These are phyloP conservation scores for Colletotrichum cuscutae DNA, from an alignment of 2,329 filamentous ascomycete species.

Conservation along the genomic window DNA sequence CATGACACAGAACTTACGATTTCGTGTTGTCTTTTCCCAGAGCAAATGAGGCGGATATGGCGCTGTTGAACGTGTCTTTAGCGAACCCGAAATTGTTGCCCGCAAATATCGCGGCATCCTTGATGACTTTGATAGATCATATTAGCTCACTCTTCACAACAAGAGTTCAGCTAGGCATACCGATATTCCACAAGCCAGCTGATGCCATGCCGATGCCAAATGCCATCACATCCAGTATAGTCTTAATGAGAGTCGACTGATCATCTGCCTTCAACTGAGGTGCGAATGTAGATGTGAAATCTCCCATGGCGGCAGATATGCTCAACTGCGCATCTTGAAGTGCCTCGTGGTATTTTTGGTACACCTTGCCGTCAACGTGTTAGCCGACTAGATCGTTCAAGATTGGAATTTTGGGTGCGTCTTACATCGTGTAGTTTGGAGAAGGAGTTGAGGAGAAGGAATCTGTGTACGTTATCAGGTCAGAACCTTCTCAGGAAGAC, in stretches of 20 bases:
- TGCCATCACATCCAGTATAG: background rate
- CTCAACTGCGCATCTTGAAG: slow-evolving; percentile 20
- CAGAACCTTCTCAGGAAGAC: too few relatives aligned
- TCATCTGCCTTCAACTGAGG: background rate
- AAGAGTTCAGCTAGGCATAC: background rate
- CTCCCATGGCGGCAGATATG: background rate
- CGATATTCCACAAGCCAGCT: slow-evolving; percentile 12
- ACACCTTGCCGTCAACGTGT: background rate
- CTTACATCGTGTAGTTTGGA: slow-evolving; percentile 14
- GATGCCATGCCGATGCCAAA: slow-evolving; percentile 7
- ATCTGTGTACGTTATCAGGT: background rate
- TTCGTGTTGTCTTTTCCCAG: background rate
- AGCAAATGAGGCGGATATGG: background rate
- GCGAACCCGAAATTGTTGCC: background rate
- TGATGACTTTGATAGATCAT: background rate
- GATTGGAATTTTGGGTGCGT: background rate
- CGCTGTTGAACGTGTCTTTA: slow-evolving; percentile 13
- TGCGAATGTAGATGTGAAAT: slow-evolving; percentile 3
- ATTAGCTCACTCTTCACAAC: background rate
- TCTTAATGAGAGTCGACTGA: background rate
- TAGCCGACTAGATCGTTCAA: background rate
- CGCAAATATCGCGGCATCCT: slow-evolving; percentile 6
- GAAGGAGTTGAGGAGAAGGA: slow-evolving; percentile 14
- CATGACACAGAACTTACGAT: background rate
- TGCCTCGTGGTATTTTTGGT: slow-evolving; percentile 15